phyloP scores from a whole-genome alignment of 192 early-diverging fungal genomes.

The Mortierella claussenii region DNA sequence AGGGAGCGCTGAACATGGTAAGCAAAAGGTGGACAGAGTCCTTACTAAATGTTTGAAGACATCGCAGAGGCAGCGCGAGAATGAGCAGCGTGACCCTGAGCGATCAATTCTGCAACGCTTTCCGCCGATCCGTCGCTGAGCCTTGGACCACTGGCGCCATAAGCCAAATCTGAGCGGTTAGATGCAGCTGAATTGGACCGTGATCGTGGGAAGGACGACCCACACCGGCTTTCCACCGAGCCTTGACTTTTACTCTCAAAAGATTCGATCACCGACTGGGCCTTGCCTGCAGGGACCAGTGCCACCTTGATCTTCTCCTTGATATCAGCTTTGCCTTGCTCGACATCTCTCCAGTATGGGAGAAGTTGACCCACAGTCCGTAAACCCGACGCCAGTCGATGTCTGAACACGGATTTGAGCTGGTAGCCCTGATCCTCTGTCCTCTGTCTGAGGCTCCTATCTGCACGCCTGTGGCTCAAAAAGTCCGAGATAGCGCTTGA shows the following conservation, averaged over 20 bases:
- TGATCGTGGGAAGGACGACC: constrained; percentile 2
- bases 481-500: constrained; percentile 17
- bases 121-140: no score
- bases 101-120: constrained; percentile 2
- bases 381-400: constrained; percentile 22
- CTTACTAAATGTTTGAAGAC: no score
- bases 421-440: constrained; percentile 17
- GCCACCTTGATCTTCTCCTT: constrained; percentile 35
- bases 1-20: no score
- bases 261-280: constrained; percentile 23
- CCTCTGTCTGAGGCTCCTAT: constrained; percentile 9
- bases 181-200: constrained; percentile 19
- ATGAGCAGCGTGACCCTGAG: neutral
- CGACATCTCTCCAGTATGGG: constrained; percentile 45
- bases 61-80: neutral
- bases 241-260: constrained; percentile 19
- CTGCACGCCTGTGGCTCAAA: constrained; percentile 9
- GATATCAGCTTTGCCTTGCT: constrained; percentile 19
- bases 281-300: constrained; percentile 14
- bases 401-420: constrained; percentile 44
- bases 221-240: neutral
- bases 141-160: no score
- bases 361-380: constrained; percentile 32
- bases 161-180: neutral
- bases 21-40: no score